A percentile compares a stretch with the other conserved stretches of the same genome.
phyloP scores from a whole-genome alignment of 371 early-diverging fungal genomes.

The Haplosporangium sp. region DNA sequence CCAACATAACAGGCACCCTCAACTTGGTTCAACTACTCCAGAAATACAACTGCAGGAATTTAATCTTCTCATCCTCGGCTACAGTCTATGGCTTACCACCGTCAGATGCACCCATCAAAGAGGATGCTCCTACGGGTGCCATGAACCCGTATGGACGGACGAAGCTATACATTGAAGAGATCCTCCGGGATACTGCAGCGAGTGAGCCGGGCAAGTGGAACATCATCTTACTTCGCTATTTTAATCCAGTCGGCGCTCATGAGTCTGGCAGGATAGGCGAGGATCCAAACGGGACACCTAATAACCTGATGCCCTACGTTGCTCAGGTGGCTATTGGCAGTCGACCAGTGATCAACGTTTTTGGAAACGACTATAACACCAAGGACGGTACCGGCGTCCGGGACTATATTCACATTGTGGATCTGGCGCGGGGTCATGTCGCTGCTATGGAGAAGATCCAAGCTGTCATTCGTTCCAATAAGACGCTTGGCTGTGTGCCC shows the following conservation, averaged over 20 bases:
- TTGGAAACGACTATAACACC: conserved; percentile 87
- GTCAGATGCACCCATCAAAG: conserved; percentile 64
- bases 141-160: conserved; percentile 91
- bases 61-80: conserved; percentile 92
- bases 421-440: conserved; percentile 89
- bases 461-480: conserved; percentile 5
- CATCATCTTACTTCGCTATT: conserved; percentile 70
- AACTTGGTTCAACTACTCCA: conserved; percentile 77
- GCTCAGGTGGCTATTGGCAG: conserved; percentile 84
- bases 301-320: conserved; percentile 91
- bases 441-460: conserved; percentile 80
- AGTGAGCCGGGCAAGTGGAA: conserved; percentile 50
- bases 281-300: conserved; percentile 84
- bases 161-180: conserved; percentile 85
- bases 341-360: conserved; percentile 77
- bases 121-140: conserved; percentile 70
- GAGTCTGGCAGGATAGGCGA: conserved; percentile 89
- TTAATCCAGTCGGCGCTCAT: conserved; percentile 94
- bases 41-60: conserved; percentile 69
- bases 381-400: conserved; percentile 92
- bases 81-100: conserved; percentile 82
- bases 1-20: conserved; percentile 86
- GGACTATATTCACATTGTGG: conserved; percentile 93
- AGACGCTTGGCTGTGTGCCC: conserved; percentile 63
- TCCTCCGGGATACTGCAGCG: conserved; percentile 73